Evolutionary conservation across 805 yeast genomes (phyloP).

Genomic region (Cephaloascus fragrans): DNA sequence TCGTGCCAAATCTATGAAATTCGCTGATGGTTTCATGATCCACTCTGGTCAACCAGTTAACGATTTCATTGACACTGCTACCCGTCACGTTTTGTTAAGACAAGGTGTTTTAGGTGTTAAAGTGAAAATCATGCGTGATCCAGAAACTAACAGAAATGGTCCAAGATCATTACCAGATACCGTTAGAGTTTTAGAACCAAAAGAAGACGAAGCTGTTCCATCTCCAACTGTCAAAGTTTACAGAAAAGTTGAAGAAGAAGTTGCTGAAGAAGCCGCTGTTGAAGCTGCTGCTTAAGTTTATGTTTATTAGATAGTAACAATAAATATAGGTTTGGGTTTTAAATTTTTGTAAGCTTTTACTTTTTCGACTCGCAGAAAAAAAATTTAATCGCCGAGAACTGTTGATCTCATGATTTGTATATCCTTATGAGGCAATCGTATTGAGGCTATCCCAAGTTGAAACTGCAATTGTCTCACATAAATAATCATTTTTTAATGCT

Average conservation of each 20-base stretch:
- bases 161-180: conserved; percentile 93
- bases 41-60: conserved; percentile 99
- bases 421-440: no score
- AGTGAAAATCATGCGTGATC: conserved; percentile 99
- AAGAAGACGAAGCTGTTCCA: conserved; percentile 78
- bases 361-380: no score
- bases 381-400: no score
- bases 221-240: conserved; percentile 80
- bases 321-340: no score
- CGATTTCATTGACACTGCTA: conserved; percentile 97
- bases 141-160: conserved; percentile 76
- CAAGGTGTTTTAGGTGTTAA: conserved; percentile 99
- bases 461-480: no score
- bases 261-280: conserved; percentile 24
- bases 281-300: conserved; percentile 11
- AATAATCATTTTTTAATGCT: no score
- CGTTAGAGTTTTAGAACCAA: conserved; percentile 87
- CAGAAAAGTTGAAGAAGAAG: conserved; percentile 33
- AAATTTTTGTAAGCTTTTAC: no score
- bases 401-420: no score
- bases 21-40: conserved; percentile 99
- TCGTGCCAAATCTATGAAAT: conserved; percentile 99
- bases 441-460: no score
- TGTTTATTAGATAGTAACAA: not conserved
- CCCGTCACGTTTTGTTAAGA: conserved; percentile 99